Evolutionary conservation across 345 rosid species (phyloP).

Genomic region (Lagerstroemia speciosa): DNA sequence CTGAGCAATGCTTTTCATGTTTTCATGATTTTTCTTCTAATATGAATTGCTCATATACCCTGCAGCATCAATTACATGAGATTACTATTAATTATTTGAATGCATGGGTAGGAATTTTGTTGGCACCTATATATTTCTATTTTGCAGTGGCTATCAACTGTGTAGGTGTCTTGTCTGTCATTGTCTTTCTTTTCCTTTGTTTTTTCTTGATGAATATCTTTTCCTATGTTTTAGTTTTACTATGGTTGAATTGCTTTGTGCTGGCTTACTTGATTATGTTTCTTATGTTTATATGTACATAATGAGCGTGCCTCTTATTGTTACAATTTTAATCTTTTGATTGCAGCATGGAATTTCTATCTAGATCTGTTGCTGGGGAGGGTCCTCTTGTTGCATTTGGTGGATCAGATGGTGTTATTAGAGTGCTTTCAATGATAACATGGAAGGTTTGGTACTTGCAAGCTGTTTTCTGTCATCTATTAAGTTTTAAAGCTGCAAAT

Average conservation of each 20-base stretch:
- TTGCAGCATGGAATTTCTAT: constrained; percentile 86
- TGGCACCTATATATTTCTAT: background rate
- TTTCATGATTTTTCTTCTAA: background rate
- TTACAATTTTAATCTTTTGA: constrained; percentile 10
- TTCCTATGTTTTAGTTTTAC: too few species aligned
- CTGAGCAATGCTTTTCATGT: background rate
- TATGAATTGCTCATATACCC: background rate
- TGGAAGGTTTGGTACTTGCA: constrained; percentile 69
- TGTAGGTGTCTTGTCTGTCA: background rate
- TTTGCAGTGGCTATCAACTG: background rate
- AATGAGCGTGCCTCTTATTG: background rate
- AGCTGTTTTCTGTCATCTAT: constrained; percentile 8
- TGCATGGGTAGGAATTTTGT: background rate
- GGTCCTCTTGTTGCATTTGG: constrained; percentile 99
- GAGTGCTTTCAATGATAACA: constrained; percentile 98
- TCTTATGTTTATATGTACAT: constrained; percentile 6
- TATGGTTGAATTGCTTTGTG: background rate
- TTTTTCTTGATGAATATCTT: too few species aligned
- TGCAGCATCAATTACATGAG: background rate
- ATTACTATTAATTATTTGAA: background rate
- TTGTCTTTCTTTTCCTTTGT: background rate
- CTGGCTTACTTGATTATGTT: background rate
- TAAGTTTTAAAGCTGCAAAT: constrained; percentile 3
- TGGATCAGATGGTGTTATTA: constrained; percentile 92
- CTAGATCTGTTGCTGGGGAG: constrained; percentile 73